Evolutionary conservation across 2,329 filamentous ascomycete genomes (phyloP), one percentile per base, ranked within the genome.

Genomic region (Elsinoe batatas): DNA sequence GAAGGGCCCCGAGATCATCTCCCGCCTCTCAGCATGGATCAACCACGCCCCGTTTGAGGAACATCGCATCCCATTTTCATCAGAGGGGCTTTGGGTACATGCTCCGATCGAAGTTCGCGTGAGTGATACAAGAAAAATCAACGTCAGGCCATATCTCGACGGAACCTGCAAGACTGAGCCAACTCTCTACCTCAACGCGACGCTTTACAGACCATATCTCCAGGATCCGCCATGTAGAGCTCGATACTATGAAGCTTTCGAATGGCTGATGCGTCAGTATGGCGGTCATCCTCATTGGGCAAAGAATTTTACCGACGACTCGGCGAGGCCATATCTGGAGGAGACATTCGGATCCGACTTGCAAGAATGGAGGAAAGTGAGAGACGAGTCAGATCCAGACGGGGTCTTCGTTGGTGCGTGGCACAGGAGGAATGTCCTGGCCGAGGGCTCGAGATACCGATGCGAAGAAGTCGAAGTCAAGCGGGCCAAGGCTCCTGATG

Each of bases 71-170:
- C 90, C 90, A 0, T 90, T 91, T 71, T 83, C 82, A n/a, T 79
- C 82, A n/a, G 79, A 85, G 32, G 86, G 83, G 0, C 71, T 95
- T 12, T 95, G 85, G 70, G 86, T 95, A 2, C 90, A 95, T 66
- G 87, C 87, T n/a, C 90, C 90, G 0, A 81, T 95, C 60, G 90
- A 95, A 73, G 90, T 95, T n/a, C 85, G 90, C 50, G 85, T 94
- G 38, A 82, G 84, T 57, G 85, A 94, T 65, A 88, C 87, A 6
- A 58, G 57, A 74, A 72, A 55, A 36, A 67, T 71, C 6, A 70
- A 70, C 5, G 76, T 78, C 8, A 76, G 81, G 12, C 82, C 84
- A 0, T 85, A 78, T 67, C 76, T 95, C 11, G 90, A 95, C 68
- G 86, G 86, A 5, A 89, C 86, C 0, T 76, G 72, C 60, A 68